Percentiles rank a stretch among this genome's conserved stretches.
These are phyloP conservation scores for Rhododendron kiyosumense DNA, from an alignment of 148 eudicot genomes.

Conservation along the genomic window DNA sequence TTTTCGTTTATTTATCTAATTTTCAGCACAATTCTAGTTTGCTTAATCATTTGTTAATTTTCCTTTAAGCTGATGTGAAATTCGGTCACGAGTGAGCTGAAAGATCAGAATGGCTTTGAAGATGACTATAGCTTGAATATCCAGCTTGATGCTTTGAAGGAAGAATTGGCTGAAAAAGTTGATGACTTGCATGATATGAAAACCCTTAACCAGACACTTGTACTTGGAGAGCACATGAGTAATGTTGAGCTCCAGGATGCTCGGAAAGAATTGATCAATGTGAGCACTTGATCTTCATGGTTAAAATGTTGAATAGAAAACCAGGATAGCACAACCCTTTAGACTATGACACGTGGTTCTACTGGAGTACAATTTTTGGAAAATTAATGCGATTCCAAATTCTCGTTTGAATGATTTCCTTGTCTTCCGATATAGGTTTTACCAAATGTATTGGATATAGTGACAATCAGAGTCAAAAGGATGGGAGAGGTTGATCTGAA, in stretches of 20 bases:
- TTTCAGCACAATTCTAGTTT: neutral
- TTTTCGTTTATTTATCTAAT: neutral
- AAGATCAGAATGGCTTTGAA: slow-evolving; percentile 8
- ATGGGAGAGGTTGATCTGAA: slow-evolving; percentile 31
- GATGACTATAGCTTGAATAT: slow-evolving; percentile 17
- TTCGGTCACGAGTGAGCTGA: slow-evolving; percentile 16
- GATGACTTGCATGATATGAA: slow-evolving; percentile 33
- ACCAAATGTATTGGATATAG: slow-evolving; percentile 10
- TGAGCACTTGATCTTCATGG: slow-evolving; percentile 8
- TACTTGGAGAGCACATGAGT: slow-evolving; percentile 28
- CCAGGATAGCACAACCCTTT: neutral
- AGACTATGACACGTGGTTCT: neutral
- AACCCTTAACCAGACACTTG: slow-evolving; percentile 28
- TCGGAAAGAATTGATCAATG: slow-evolving; percentile 30
- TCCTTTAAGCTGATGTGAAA: neutral
- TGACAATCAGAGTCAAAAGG: slow-evolving; percentile 23
- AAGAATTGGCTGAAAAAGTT: slow-evolving; percentile 26
- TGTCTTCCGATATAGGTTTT: slow-evolving; percentile 15
- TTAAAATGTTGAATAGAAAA: neutral
- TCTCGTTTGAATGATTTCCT: neutral
- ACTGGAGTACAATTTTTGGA: neutral
- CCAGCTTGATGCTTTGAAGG: slow-evolving; percentile 22
- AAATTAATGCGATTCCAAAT: neutral
- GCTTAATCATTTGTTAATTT: neutral
- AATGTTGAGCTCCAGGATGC: slow-evolving; percentile 34